Conservation (phyloP, 768 basidiomycete genomes). For the Coprinellus micaceus region DNA sequence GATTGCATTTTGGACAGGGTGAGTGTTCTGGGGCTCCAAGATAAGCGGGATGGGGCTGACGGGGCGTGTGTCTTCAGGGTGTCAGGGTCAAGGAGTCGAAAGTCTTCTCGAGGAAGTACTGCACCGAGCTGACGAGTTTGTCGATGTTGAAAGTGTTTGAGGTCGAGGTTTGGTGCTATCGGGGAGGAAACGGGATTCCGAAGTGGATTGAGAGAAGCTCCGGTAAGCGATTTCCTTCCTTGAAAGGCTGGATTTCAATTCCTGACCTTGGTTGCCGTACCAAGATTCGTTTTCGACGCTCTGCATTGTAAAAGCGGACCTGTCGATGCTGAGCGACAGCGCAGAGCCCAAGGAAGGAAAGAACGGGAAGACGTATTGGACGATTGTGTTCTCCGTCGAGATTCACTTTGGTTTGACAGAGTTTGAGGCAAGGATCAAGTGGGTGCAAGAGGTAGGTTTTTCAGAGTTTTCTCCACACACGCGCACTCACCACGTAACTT, state of each 20-base stretch:
- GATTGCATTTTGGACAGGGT: slow-evolving; percentile 75
- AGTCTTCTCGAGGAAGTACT: slow-evolving; percentile 78
- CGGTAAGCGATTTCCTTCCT: slow-evolving; percentile 31
- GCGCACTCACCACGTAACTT: not conserved
- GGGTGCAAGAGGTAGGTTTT: slow-evolving; percentile 75
- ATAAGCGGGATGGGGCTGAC: slow-evolving; percentile 1
- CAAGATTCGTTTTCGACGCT: slow-evolving; percentile 73
- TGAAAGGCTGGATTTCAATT: not conserved
- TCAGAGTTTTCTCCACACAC: slow-evolving; percentile 25
- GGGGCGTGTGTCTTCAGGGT: slow-evolving; percentile 34
- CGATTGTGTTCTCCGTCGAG: slow-evolving; percentile 79
- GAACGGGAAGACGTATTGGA: slow-evolving; percentile 74
- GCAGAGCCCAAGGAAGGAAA: slow-evolving; percentile 63
- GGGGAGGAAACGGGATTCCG: slow-evolving; percentile 67
- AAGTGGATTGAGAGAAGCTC: slow-evolving; percentile 69
- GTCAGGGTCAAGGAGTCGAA: slow-evolving; percentile 79
- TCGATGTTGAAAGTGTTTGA: slow-evolving; percentile 77
- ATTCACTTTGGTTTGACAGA: slow-evolving; percentile 82
- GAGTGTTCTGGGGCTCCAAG: slow-evolving; percentile 18
- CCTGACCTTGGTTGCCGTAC: not conserved
- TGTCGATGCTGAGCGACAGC: slow-evolving; percentile 68
- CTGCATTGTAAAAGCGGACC: slow-evolving; percentile 73
- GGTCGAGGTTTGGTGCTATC: slow-evolving; percentile 81
- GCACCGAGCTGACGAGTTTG: slow-evolving; percentile 74
- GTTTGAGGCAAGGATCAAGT: slow-evolving; percentile 79